A percentile compares a stretch with the other conserved stretches of the same genome.
Evolutionary conservation across 768 basidiomycete genomes (phyloP).

Genomic region (Tricholomella constricta): DNA sequence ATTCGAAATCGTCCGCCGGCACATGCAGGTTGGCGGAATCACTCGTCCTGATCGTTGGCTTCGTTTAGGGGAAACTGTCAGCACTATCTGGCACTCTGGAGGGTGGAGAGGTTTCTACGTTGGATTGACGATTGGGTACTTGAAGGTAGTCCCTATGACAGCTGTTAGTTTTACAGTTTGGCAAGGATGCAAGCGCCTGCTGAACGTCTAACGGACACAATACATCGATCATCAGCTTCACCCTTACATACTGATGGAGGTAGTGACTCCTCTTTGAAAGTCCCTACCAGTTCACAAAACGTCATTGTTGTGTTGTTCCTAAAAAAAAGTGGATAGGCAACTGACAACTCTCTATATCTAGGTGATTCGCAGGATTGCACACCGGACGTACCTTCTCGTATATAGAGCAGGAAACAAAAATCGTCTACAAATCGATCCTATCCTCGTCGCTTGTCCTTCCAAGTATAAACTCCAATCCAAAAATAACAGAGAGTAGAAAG

Average conservation of each 20-base stretch:
- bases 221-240: slow-evolving; percentile 15
- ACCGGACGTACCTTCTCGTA: no score
- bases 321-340: slow-evolving; percentile 14
- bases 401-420: background rate
- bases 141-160: slow-evolving; percentile 96
- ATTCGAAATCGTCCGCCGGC: slow-evolving; percentile 87
- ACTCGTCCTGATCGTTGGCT: slow-evolving; percentile 77
- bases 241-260: slow-evolving; percentile 7
- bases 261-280: slow-evolving; percentile 6
- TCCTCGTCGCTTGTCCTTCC: background rate
- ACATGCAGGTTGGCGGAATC: slow-evolving; percentile 95
- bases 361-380: slow-evolving; percentile 3
- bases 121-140: slow-evolving; percentile 86
- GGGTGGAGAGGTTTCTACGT: slow-evolving; percentile 92
- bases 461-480: slow-evolving; percentile 9
- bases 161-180: slow-evolving; percentile 92
- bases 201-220: slow-evolving; percentile 37
- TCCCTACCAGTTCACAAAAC: slow-evolving; percentile 5
- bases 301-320: slow-evolving; percentile 12
- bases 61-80: slow-evolving; percentile 78
- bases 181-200: slow-evolving; percentile 72
- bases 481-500: slow-evolving; percentile 22
- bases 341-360: slow-evolving; percentile 7
- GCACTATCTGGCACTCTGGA: slow-evolving; percentile 59
- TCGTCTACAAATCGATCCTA: background rate